These are phyloP conservation scores for Lentinula novae-zelandiae DNA, from an alignment of 1,284 basidiomycete genomes.

Conservation along the genomic window DNA sequence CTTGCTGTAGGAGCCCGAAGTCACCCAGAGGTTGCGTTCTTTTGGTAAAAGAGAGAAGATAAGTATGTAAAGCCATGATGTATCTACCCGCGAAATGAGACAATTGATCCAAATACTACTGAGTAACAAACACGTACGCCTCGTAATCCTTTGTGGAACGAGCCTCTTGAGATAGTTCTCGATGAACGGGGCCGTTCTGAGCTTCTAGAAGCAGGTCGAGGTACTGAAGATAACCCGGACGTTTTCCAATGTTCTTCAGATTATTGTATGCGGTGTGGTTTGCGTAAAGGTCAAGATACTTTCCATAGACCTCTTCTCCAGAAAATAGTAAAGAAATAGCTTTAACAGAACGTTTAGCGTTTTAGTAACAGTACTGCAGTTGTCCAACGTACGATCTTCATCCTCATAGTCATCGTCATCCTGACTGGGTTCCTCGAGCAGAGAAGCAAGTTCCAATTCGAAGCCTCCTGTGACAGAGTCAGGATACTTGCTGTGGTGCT, in stretches of 20 bases:
- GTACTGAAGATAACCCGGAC: constrained; percentile 88
- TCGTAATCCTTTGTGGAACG: constrained; percentile 78
- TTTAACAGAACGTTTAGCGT: constrained; percentile 29
- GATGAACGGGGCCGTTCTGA: constrained; percentile 56
- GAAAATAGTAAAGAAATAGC: constrained; percentile 89
- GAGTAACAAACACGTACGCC: constrained; percentile 44
- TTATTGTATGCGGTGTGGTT: constrained; percentile 91
- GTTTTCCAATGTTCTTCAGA: constrained; percentile 76
- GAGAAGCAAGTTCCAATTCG: constrained; percentile 76
- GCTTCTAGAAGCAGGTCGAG: constrained; percentile 75
- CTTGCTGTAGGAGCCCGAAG: constrained; percentile 64
- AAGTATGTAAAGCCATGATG: constrained; percentile 77
- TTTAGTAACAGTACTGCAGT: constrained; percentile 1
- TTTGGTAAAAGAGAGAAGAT: constrained; percentile 84
- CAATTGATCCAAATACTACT: constrained; percentile 11
- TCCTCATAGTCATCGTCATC: constrained; percentile 73
- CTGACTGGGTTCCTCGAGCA: constrained; percentile 71
- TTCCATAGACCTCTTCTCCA: constrained; percentile 93
- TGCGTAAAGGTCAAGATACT: constrained; percentile 90
- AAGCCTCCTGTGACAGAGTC: constrained; percentile 78
- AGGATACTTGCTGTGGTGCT: constrained; percentile 95
- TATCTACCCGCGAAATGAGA: constrained; percentile 49
- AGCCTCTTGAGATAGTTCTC: constrained; percentile 72
- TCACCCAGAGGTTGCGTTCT: constrained; percentile 88
- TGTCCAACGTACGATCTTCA: constrained; percentile 65